A percentile compares a stretch with the other conserved stretches of the same genome.
phyloP scores from a whole-genome alignment of 805 yeast species.

The Candida pseudofarinosa region DNA sequence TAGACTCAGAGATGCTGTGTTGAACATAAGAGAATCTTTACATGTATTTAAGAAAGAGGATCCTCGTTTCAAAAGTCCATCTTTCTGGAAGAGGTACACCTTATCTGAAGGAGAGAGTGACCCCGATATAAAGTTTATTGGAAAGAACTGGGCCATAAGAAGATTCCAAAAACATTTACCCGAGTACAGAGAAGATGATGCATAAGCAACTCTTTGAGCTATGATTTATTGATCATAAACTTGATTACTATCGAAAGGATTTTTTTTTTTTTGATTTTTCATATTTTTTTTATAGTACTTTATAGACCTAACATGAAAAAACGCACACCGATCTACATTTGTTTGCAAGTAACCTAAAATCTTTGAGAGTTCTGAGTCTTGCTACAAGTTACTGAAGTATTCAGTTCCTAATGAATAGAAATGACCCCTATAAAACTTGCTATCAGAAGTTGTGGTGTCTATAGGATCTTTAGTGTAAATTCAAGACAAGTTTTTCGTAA shows the following conservation, averaged over 20 bases:
- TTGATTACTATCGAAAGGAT: not conserved
- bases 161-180: conserved; percentile 55
- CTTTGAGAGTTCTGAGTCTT: not conserved
- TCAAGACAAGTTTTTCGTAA: not conserved
- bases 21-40: conserved; percentile 35
- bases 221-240: too few species aligned
- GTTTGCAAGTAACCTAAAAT: too few species aligned
- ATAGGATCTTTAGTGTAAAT: not conserved
- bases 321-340: too few species aligned
- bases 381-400: not conserved
- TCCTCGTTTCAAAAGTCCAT: conserved; percentile 58
- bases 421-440: not conserved
- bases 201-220: too few species aligned
- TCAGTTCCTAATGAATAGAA: not conserved
- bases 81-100: conserved; percentile 74
- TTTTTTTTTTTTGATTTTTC: not conserved
- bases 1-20: conserved; percentile 61
- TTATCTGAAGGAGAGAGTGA: conserved; percentile 60
- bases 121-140: conserved; percentile 67
- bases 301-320: not conserved
- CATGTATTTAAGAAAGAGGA: conserved; percentile 60
- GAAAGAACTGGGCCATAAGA: conserved; percentile 79
- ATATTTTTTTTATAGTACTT: too few species aligned
- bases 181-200: conserved; percentile 17
- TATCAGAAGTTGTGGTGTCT: not conserved